Percentiles rank a stretch among this genome's conserved stretches.
Conservation (phyloP, 1,284 basidiomycete genomes). For the Malassezia globosa region DNA sequence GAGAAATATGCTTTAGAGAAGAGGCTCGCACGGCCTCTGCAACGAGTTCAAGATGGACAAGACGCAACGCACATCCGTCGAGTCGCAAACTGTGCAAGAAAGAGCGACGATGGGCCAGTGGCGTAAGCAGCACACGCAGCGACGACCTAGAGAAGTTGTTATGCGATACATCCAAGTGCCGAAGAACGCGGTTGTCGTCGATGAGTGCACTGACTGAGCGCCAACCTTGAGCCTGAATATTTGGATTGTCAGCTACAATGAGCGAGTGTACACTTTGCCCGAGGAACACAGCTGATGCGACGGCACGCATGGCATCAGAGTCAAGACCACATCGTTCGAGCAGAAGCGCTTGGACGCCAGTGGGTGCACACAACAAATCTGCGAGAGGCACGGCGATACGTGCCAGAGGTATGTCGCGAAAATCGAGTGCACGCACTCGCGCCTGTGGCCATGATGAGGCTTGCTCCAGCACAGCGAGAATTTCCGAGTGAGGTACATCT, state of each 20-base stretch:
- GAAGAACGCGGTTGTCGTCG: slow-evolving; percentile 61
- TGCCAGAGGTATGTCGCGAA: slow-evolving; percentile 35
- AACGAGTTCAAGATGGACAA: slow-evolving; percentile 30
- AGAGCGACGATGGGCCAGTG: slow-evolving; percentile 50
- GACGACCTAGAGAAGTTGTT: slow-evolving; percentile 72
- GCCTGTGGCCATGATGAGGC: slow-evolving; percentile 4
- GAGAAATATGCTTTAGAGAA: slow-evolving; percentile 36
- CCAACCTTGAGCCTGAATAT: slow-evolving; percentile 67
- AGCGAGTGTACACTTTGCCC: slow-evolving; percentile 69
- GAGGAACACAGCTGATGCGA: slow-evolving; percentile 79
- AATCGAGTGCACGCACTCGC: slow-evolving; percentile 17
- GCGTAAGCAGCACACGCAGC: neutral
- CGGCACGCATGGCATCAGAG: slow-evolving; percentile 63
- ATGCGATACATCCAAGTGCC: slow-evolving; percentile 78
- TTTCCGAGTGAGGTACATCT: slow-evolving; percentile 23
- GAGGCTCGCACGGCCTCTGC: slow-evolving; percentile 35
- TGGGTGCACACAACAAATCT: slow-evolving; percentile 41
- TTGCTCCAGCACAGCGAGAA: slow-evolving; percentile 7
- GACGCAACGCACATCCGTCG: slow-evolving; percentile 36
- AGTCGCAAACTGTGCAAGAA: slow-evolving; percentile 54
- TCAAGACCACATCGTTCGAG: slow-evolving; percentile 40
- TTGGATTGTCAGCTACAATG: slow-evolving; percentile 73
- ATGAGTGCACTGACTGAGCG: slow-evolving; percentile 69
- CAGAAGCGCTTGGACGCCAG: slow-evolving; percentile 36
- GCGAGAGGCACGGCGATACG: slow-evolving; percentile 35